Evolutionary conservation across 768 basidiomycete species (phyloP), one percentile per base, ranked within the genome.

Genomic region (Pleurotus giganteus): DNA sequence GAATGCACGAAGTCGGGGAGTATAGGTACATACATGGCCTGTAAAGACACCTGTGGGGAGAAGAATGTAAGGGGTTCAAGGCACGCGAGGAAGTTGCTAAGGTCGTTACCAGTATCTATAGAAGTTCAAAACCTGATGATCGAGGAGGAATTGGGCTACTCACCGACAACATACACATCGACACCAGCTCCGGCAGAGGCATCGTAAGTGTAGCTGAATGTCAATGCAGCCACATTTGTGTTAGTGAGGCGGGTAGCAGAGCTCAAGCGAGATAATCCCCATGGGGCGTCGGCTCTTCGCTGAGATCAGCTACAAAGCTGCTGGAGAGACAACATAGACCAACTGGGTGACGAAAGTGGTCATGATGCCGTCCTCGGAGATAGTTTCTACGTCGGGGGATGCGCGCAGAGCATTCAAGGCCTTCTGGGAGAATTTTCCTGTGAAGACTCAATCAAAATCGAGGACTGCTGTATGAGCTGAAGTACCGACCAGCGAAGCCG

Each of bases 91-190:
- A 44, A 24, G 34, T 52, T 41, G 45, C 31, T 36, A 11, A 15
- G 47, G 12, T 23, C 51, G 51, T 56, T 52, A 61, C 67, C 68
- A 43, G 66, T 65, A 57, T 69, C 68, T 68, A 42, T 23, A 42
- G 32, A 28, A 17, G 8, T 28, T 11, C 23, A 37, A 46, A 23
- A n/a, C 26, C 23, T 53, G 36, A 34, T 15, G 26, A 15, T 23
- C 50, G 43, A 28, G 27, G 17, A 28, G 17, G 11, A 15, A 4
- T 15, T 37, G 9, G 42, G 24, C 26, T n/a, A 56, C 65, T 52
- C 27, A 73, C 74, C 77, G 53, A 78, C 62, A 49, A 78, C 58
- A 57, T 76, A 78, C 57, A 79, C 68, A 58, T 73, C 72, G 28
- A 72, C 73, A n/a, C 70, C 72, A 21, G 54, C 36, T 23, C 73